phyloP scores from a whole-genome alignment of 768 basidiomycete genomes.

The Peribolospora kevripleyi region DNA sequence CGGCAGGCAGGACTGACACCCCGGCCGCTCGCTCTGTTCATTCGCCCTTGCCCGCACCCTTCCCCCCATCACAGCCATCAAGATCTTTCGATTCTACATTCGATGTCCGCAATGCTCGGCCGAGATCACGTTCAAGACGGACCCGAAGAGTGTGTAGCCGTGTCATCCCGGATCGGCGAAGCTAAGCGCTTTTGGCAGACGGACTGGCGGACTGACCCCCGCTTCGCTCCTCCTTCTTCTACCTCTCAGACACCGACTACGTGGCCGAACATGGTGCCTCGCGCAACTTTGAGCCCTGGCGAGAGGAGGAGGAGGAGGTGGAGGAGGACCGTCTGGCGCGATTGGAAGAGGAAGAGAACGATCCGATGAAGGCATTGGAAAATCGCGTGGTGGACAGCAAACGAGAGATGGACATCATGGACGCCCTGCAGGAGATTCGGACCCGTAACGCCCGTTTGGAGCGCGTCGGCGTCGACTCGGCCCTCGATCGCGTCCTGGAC shows the following conservation, averaged over 20 bases:
- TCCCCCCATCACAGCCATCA: not conserved
- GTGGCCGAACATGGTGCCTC: constrained; percentile 84
- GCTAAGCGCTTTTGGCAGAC: not conserved
- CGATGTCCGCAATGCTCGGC: constrained; percentile 79
- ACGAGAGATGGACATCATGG: constrained; percentile 93
- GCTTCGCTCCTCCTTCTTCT: constrained; percentile 9
- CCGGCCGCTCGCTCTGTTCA: not conserved
- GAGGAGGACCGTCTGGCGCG: constrained; percentile 66
- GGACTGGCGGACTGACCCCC: not conserved
- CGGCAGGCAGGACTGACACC: too few relatives aligned
- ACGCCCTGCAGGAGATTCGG: constrained; percentile 78
- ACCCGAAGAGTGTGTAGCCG: constrained; percentile 37
- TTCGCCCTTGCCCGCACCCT: not conserved
- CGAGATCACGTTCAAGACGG: constrained; percentile 98
- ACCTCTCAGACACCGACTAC: constrained; percentile 50
- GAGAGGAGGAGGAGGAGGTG: constrained; percentile 41
- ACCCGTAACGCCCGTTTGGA: constrained; percentile 73
- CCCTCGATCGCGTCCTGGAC: constrained; percentile 30
- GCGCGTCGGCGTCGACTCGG: constrained; percentile 46
- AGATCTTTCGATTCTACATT: constrained; percentile 21
- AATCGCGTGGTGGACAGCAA: constrained; percentile 77
- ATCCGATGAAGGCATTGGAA: constrained; percentile 92
- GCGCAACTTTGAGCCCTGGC: constrained; percentile 93
- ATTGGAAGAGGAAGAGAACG: constrained; percentile 69
- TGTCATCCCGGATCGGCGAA: not conserved